Evolutionary conservation across 441 rosid species (phyloP), one percentile per base, ranked within the genome.

Genomic region (Gossypium aridum): DNA sequence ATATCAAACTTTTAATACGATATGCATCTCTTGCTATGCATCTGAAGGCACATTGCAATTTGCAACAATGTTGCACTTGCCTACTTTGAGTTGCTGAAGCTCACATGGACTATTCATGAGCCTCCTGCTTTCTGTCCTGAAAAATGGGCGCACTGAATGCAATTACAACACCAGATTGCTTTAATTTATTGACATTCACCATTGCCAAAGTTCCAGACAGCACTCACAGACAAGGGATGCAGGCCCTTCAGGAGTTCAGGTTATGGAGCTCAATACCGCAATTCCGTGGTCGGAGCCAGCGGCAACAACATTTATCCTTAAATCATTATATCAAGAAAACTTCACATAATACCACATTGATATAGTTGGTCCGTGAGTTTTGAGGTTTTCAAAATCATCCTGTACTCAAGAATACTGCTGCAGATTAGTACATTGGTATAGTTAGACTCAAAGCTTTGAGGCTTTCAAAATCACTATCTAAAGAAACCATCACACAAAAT

Each of bases 271-370:
- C 91, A 76, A 89, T 82, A 69, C 89, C 87, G 79, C 55, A 74
- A 83, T 80, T 84, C 85, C 83, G 68, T 85, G 93, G 89, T 83
- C 78, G 75, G 85, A 82, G 87, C 85, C 80, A 67, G 28, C 76
- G 83, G 83, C 67, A 83, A 80, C 87, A 80, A 75, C 81, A 76
- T 66, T 45, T 17, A 77, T 82, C 79, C 81, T 66, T 54, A 70
- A 70, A 82, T 56, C 78, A 77, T 75, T 78, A 68, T 64, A 71
- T 73, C 69, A 60, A 79, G 74, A 76, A 80, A 80, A 62, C 75
- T 25, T 70, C 23, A 47, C 69, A 64, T 20, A 70, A 64, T 76
- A 34, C 60, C 74, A 74, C 81, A 80, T 80, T 79, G 79, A 80
- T 78, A 75, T 77, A 73, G 81, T 72, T 80, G 65, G 26, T 80